Percentiles rank a stretch among this genome's conserved stretches.
Evolutionary conservation across 208 protist species (phyloP).

Genomic region (Lotmaria passim): DNA sequence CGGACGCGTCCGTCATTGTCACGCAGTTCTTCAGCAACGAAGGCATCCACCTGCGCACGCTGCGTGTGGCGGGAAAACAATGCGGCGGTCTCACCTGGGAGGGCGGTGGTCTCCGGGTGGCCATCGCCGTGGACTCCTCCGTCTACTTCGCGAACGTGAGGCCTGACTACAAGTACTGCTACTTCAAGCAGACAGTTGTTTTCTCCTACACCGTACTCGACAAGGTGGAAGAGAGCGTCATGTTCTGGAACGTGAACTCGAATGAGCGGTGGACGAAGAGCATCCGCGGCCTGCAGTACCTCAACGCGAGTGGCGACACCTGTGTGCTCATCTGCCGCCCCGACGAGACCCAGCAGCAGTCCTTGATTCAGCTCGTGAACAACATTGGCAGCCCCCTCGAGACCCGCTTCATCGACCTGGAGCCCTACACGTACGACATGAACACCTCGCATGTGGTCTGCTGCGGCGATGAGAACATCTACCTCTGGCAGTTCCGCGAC

Average conservation of each 20-base stretch:
- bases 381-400: constrained; percentile 95
- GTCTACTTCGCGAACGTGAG: constrained; percentile 98
- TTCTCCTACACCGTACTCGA: constrained; percentile 92
- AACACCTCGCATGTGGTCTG: constrained; percentile 93
- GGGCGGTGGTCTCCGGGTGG: constrained; percentile 92
- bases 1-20: constrained; percentile 43
- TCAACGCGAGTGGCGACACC: constrained; percentile 77
- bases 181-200: constrained; percentile 93
- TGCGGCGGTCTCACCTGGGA: constrained; percentile 95
- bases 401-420: constrained; percentile 91
- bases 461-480: constrained; percentile 91
- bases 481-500: constrained; percentile 96
- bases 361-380: constrained; percentile 94
- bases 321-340: constrained; percentile 91
- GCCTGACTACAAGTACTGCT: constrained; percentile 95
- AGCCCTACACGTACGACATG: constrained; percentile 89
- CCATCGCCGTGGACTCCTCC: constrained; percentile 94
- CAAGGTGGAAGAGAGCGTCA: constrained; percentile 92
- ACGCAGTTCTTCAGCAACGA: constrained; percentile 95
- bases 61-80: constrained; percentile 88
- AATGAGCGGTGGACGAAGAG: constrained; percentile 92
- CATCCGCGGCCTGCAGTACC: constrained; percentile 83
- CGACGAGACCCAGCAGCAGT: constrained; percentile 52
- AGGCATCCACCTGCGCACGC: constrained; percentile 90
- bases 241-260: constrained; percentile 95